These are phyloP conservation scores for Vitis rotundifolia DNA, from an alignment of 164 flowering plant species.

Conservation along the genomic window DNA sequence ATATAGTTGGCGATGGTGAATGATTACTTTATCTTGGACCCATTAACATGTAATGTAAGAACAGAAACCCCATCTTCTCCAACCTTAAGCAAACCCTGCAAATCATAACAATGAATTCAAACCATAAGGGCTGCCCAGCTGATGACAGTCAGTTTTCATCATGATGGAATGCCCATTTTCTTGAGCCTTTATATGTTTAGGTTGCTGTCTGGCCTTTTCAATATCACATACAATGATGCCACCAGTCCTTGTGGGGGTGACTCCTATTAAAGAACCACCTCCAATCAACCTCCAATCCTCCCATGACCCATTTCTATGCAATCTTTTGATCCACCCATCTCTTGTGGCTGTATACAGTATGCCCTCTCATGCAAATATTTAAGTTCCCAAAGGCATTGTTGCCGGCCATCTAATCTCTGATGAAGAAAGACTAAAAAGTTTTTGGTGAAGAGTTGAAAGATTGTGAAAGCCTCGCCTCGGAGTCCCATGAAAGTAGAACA, in stretches of 20 bases:
- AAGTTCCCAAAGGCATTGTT: too few relatives aligned
- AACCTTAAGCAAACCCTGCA: slow-evolving; percentile 68
- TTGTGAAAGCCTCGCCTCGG: too few relatives aligned
- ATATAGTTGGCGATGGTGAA: too few relatives aligned
- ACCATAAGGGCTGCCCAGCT: too few relatives aligned
- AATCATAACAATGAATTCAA: not conserved
- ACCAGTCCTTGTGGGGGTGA: slow-evolving; percentile 37
- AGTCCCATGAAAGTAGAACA: too few relatives aligned
- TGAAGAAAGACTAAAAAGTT: too few relatives aligned
- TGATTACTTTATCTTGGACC: slow-evolving; percentile 49
- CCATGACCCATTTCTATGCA: slow-evolving; percentile 58
- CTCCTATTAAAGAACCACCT: slow-evolving; percentile 42
- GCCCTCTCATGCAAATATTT: slow-evolving; percentile 20
- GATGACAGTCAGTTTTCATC: too few relatives aligned
- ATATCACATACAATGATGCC: slow-evolving; percentile 58
- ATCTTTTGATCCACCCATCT: slow-evolving; percentile 76
- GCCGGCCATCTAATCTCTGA: too few relatives aligned
- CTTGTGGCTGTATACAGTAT: slow-evolving; percentile 59
- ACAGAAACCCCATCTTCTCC: slow-evolving; percentile 42
- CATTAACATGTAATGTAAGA: slow-evolving; percentile 56
- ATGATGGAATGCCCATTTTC: too few relatives aligned
- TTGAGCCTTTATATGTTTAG: too few relatives aligned
- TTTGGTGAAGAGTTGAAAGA: too few relatives aligned
- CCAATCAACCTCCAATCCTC: slow-evolving; percentile 59
- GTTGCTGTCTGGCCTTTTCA: slow-evolving; percentile 31